Conservation (phyloP, 148 eudicot species). For the Cornus controversa region DNA sequence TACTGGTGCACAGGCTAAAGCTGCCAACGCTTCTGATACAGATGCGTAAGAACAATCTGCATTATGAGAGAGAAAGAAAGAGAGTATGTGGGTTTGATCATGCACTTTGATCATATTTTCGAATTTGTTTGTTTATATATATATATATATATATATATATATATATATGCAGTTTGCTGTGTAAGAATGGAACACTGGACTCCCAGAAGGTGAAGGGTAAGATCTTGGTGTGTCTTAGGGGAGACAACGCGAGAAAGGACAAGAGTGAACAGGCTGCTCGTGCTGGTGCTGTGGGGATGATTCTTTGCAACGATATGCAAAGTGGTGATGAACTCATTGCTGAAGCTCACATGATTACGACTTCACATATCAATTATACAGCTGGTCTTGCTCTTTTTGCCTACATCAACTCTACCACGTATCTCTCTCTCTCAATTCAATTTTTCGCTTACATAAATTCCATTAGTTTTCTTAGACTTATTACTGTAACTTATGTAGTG, state of each 20-base stretch:
- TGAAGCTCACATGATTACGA: constrained; percentile 58
- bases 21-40: constrained; percentile 28
- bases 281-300: too few relatives aligned
- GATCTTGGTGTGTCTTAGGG: constrained; percentile 58
- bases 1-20: constrained; percentile 38
- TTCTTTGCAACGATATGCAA: not conserved
- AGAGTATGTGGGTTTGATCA: too few relatives aligned
- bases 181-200: constrained; percentile 40
- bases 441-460: not conserved
- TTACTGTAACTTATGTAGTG: constrained; percentile 7
- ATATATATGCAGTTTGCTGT: constrained; percentile 26
- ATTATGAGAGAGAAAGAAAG: constrained; percentile 11
- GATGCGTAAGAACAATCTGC: constrained; percentile 34
- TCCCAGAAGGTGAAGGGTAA: constrained; percentile 52
- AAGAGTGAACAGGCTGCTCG: constrained; percentile 19
- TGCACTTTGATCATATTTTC: too few relatives aligned
- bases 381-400: constrained; percentile 45
- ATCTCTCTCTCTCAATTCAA: constrained; percentile 19
- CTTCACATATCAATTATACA: constrained; percentile 46
- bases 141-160: too few relatives aligned
- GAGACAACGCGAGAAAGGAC: constrained; percentile 34
- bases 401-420: constrained; percentile 51
- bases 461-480: too few relatives aligned
- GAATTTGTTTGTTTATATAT: too few relatives aligned
- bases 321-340: constrained; percentile 38